Percentiles rank a stretch among this genome's conserved stretches.
phyloP scores from a whole-genome alignment of 2,329 filamentous ascomycete species.

The Apiospora arundinis region DNA sequence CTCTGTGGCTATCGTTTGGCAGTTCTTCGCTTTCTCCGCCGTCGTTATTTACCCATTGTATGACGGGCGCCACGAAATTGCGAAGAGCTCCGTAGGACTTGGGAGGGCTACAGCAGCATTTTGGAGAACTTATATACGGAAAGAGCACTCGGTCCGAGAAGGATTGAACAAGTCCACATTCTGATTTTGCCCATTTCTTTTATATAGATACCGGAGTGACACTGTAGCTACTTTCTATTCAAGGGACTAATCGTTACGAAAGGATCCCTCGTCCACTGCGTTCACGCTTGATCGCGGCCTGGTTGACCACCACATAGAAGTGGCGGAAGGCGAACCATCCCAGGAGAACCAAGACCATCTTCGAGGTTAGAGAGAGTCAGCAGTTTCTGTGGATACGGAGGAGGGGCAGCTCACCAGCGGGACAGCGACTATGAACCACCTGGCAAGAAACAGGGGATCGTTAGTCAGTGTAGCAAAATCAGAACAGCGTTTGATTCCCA shows the following conservation, averaged over 20 bases:
- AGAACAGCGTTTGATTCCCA: no score
- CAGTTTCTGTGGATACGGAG: not conserved
- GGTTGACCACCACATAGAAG: no score
- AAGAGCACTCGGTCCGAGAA: no score
- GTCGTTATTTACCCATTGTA: constrained; percentile 55
- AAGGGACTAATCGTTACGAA: not conserved
- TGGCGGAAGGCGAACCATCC: not conserved
- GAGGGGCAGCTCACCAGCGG: not conserved
- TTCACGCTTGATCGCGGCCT: no score
- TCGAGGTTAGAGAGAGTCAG: not conserved
- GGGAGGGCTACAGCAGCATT: constrained; percentile 10
- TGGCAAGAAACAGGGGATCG: no score
- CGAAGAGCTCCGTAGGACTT: constrained; percentile 27
- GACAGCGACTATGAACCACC: not conserved
- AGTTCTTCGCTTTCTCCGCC: constrained; percentile 52
- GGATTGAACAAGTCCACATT: no score
- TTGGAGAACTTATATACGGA: no score
- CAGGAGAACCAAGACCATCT: not conserved
- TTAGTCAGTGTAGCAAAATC: no score
- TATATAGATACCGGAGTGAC: no score
- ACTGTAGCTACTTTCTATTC: no score
- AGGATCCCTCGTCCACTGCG: not conserved
- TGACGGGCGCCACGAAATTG: constrained; percentile 51
- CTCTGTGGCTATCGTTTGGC: constrained; percentile 52
- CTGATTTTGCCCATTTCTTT: no score